phyloP scores from a whole-genome alignment of 306 rosid species.

The Malus fusca region DNA sequence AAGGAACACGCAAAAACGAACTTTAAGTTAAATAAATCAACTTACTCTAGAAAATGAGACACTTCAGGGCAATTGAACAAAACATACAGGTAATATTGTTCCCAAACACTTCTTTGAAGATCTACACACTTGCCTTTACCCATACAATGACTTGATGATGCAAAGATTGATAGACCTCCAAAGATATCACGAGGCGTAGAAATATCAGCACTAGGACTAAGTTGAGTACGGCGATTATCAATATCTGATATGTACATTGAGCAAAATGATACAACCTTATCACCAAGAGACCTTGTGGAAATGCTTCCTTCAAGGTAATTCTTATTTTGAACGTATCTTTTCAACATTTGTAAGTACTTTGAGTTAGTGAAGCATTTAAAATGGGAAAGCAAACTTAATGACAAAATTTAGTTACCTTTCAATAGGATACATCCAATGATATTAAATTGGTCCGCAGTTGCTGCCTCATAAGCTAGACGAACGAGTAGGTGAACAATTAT shows the following conservation, averaged over 20 bases:
- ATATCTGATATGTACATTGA: neutral
- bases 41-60: neutral
- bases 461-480: neutral
- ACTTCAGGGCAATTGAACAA: neutral
- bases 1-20: neutral
- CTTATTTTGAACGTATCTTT: neutral
- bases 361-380: neutral
- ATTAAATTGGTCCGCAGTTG: neutral
- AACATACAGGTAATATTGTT: neutral
- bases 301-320: neutral
- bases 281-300: neutral
- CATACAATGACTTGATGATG: neutral
- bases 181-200: neutral
- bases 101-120: neutral
- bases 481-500: neutral
- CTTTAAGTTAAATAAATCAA: neutral
- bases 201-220: neutral
- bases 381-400: neutral
- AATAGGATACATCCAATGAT: constrained; percentile 1
- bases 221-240: neutral
- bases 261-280: neutral
- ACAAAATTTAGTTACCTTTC: neutral
- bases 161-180: neutral
- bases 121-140: neutral
- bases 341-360: neutral